Evolutionary conservation across 106 monocot species (phyloP).

Genomic region (Xerophyta viscosa): DNA sequence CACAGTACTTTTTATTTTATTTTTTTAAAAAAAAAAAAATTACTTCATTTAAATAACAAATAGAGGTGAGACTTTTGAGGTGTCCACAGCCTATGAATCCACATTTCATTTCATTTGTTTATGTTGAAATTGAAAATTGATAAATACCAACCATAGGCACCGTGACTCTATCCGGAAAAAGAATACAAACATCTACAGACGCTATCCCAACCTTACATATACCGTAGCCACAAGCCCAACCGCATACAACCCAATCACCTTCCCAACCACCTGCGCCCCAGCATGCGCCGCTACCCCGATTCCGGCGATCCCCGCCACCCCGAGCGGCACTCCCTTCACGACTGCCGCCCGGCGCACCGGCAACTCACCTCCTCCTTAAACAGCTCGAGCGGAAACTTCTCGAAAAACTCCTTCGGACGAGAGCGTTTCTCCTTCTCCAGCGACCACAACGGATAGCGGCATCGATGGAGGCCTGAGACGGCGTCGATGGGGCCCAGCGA

Average conservation of each 20-base stretch:
- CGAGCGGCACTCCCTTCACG: conserved; percentile 16
- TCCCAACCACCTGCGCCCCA: conserved; percentile 25
- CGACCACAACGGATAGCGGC: conserved; percentile 12
- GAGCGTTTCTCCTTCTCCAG: conserved; percentile 1
- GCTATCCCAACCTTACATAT: conserved; percentile 24
- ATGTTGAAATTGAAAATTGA: too few species aligned
- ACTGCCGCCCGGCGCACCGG: conserved; percentile 17
- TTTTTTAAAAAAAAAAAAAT: not conserved
- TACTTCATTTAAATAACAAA: too few species aligned
- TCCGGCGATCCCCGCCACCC: conserved; percentile 34
- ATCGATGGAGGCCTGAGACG: conserved; percentile 20
- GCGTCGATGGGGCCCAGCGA: conserved; percentile 27
- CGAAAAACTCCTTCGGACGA: conserved; percentile 20
- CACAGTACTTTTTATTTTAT: too few species aligned
- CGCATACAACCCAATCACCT: conserved; percentile 35
- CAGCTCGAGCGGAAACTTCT: conserved; percentile 39
- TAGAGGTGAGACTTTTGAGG: too few species aligned
- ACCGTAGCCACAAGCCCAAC: conserved; percentile 37
- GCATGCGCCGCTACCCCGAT: conserved; percentile 20
- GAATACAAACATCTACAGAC: too few species aligned
- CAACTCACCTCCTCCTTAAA: conserved; percentile 21
- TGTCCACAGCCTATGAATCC: too few species aligned
- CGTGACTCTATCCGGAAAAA: too few species aligned
- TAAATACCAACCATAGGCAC: too few species aligned
- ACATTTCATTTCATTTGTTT: too few species aligned